Base-by-base conservation (phyloP, 23 red algal genomes). In the Gracilaria vermiculophylla region DNA sequence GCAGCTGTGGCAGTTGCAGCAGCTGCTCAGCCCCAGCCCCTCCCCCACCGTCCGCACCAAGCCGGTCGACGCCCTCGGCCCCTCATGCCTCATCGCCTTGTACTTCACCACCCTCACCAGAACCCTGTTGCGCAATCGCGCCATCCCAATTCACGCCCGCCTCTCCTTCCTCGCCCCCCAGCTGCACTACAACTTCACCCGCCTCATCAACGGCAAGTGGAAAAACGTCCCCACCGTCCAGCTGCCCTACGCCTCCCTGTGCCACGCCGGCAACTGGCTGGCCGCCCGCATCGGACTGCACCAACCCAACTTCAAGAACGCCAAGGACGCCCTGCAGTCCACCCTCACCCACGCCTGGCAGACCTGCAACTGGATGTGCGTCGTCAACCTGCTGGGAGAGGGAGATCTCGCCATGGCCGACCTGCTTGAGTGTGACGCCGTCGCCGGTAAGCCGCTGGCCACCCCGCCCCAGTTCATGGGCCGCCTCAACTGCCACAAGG, bases 211-310 rank as follows among this genome's bases (percentile, higher is more conserved):
- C 48, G 53, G 60, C 1, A 88, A 88, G n/a, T 88, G 84, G 84
- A 49, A 69, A 31, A 65, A 88, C 53, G 66, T 88, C 50, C 84
- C 69, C n/a, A 88, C 84, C 5, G 84, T 88, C 52, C 84, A 88
- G 42, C 40, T 88, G 24, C 84, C 70, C 35, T 88, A 77, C 69
- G 20, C 72, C 2, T 49, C 62, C 14, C 69, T 88, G 25, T 64
- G 43, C 34, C 33, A 47, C 2, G 66, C 84, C 25, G 84, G 84
- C 34, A 48, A 76, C 21, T 88, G 84, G 84, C 41, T 88, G 34
- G 25, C 62, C 1, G 50, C 53, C 35, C 44, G 72, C 3, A 55
- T 88, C 24, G 70, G 84, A 23, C 19, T 88, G 36, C 48, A 43
- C 3, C 60, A 86, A 14, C 69, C 50, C 53, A 65, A 36, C 7